These are phyloP conservation scores for Bocquillonia castaneifolia DNA, from an alignment of 441 rosid genomes.

Conservation along the genomic window DNA sequence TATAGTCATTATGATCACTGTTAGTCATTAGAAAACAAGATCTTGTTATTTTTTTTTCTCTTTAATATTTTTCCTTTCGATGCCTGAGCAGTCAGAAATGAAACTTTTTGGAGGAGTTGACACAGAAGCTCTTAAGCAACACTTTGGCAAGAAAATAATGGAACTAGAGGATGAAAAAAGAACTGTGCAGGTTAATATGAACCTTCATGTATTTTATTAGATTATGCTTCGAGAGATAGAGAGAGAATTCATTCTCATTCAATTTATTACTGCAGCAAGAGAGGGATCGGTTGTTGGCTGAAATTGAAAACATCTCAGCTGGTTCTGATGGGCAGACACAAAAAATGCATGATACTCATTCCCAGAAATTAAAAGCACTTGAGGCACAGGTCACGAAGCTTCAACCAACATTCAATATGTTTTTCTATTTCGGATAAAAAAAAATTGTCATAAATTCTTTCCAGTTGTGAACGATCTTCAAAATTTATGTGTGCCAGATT, in stretches of 20 bases:
- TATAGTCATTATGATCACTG: not conserved
- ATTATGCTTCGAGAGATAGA: slow-evolving; percentile 8
- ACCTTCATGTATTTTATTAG: slow-evolving; percentile 16
- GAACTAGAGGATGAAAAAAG: slow-evolving; percentile 91
- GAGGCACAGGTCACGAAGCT: slow-evolving; percentile 65
- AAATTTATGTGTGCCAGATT: slow-evolving; percentile 41
- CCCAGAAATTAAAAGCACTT: slow-evolving; percentile 79
- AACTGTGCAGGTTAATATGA: slow-evolving; percentile 66
- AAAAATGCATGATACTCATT: slow-evolving; percentile 71
- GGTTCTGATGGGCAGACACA: slow-evolving; percentile 81
- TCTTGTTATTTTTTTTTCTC: slow-evolving; percentile 1
- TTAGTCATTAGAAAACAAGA: not conserved
- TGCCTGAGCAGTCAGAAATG: slow-evolving; percentile 80
- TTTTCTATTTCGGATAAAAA: slow-evolving; percentile 3
- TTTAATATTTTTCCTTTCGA: slow-evolving; percentile 3
- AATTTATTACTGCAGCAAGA: slow-evolving; percentile 62
- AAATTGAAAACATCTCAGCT: slow-evolving; percentile 80
- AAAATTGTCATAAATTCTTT: not conserved
- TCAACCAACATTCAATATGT: not conserved
- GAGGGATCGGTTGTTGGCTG: slow-evolving; percentile 76
- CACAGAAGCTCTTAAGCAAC: slow-evolving; percentile 75
- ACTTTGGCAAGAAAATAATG: slow-evolving; percentile 87
- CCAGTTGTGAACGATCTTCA: slow-evolving; percentile 18
- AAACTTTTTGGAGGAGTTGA: slow-evolving; percentile 76
- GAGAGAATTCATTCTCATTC: slow-evolving; percentile 10